Evolutionary conservation across 106 monocot genomes (phyloP), one percentile per base, ranked within the genome.

Genomic region (Vanilla planifolia): DNA sequence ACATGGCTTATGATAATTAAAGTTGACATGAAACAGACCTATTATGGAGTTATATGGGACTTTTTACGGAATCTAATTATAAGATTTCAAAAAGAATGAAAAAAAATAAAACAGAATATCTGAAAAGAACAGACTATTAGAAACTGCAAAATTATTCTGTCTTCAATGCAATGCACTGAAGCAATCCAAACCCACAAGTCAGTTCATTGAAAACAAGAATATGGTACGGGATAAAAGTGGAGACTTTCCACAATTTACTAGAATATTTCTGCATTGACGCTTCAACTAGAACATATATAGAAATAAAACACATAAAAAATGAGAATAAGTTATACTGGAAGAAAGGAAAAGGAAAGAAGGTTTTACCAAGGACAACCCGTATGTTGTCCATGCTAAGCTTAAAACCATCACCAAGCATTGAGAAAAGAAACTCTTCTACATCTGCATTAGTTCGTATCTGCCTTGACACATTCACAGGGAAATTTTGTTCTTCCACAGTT

Each of bases 341-440:
- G 16, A 53, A 26, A 52, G 32, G 27, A 53, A 53, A 29, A 30
- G 21, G 27, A 27, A 21, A 57, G 57, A 57, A 15, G 32, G 10
- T 55, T 20, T 72, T 71, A 86, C 94, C 72, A 62, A 89, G 77
- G 70, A 80, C 78, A 48, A 80, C 78, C 51, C 48, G 64, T 50
- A 89, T 89, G 33, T 61, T 57, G 23, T 70, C 74, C 67, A 43
- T 80, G 67, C 77, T 83, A 29, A 94, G 83, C 37, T 86, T 77
- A 65, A 89, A 94, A 30, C 89, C 89, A 47, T 89, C 83, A 39
- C 83, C 80, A 25, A 89, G 80, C 89, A 94, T 85, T 42, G 79
- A 75, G 51, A 89, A 89, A 6, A 94, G 55, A 52, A 93, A 86
- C 44, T 89, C 85, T 61, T 83, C 83, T 23, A 77, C 26, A 33